Evolutionary conservation across 2,329 filamentous ascomycete species (phyloP), one percentile per base, ranked within the genome.

Genomic region (Dendryphion nanum): DNA sequence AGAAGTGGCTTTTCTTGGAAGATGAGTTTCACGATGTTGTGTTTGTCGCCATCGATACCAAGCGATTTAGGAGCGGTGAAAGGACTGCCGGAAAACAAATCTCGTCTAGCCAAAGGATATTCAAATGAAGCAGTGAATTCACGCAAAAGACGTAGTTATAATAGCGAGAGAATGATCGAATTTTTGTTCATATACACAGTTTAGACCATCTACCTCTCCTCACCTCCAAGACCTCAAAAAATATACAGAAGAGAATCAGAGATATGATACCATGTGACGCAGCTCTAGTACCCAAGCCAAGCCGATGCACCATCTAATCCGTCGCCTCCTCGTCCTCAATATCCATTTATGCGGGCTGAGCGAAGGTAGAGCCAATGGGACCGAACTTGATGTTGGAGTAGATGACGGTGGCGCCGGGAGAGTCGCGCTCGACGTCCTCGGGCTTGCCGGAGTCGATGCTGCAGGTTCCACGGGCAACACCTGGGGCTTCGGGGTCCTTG

Each of bases 301-400:
- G n/a, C n/a, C 23, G 7, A 33, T 20, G 18, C 31, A 33, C 31
- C 31, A 16, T 18, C 31, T 30, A 30, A 14, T 16, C 31, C 16
- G 31, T 30, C 29, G 8, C 8, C 7, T 15, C 8, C 8, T 30
- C 8, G 15, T 17, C 16, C 15, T n/a, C 15, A 8, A 30, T 30
- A n/a, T 18, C n/a, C 33, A 42, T 48, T 42, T 61, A 59, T 34
- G 53, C 37, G 35, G 60, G 55, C 48, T 56, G 44, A 35, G 51
- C 47, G 43, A 64, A 67, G 17, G 65, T 68, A 14, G 64, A 66
- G 38, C 60, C 61, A 43, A 68, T 63, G 16, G 63, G 59, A 6
- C 65, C 65, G 35, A 67, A 64, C 51, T 57, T 61, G 53, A 68
- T 67, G 60, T 67, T 67, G 44, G 55, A 61, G 55, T 56, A 68